Evolutionary conservation across 108 stramenopile species (phyloP), one percentile per base, ranked within the genome.

Genomic region (Cyclostephanos invisitatus): DNA sequence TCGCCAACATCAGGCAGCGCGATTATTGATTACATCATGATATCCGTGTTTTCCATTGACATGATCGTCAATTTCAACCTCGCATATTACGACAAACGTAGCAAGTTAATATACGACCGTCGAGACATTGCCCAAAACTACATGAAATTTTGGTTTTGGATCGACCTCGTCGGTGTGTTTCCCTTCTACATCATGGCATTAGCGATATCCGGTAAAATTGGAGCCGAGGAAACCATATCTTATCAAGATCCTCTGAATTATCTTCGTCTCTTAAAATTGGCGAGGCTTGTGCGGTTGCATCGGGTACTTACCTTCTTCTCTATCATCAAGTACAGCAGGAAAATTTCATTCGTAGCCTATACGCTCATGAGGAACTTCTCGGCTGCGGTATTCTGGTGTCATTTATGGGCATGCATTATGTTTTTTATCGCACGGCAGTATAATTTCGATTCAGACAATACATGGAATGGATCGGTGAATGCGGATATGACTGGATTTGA

Each of bases 161-260:
- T 86, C 18, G 88, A 89, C 66, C 20, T 86, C 2, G 28, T 85
- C 1, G 86, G 86, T 21, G 83, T 89, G 14, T 81, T 89, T 47
- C 88, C 88, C 11, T 85, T 86, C 56, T 74, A 86, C 29, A 9
- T 25, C 9, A 60, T 85, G 18, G 65, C 66, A 11, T 42, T 89
- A n/a, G 56, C 67, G 3, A 68, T 74, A 48, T 12, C 78, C 37
- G 88, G 84, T 38, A 49, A 86, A 48, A 10, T 72, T 4, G 73
- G 64, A 12, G 22, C 64, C 12, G 56, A 80, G 21, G 37, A 14
- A 21, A 7, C 32, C 0, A 32, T 58, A 21, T 49, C 83, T 11
- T 14, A 46, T 46, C 44, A 46, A 15, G 67, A 70, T 20, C 73
- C 73, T 24, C 46, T 85, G 20, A 48, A 84, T 7, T 51, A 83